These are phyloP conservation scores for Helianthus annuus DNA, from an alignment of 129 eudicot genomes.

Conservation along the genomic window DNA sequence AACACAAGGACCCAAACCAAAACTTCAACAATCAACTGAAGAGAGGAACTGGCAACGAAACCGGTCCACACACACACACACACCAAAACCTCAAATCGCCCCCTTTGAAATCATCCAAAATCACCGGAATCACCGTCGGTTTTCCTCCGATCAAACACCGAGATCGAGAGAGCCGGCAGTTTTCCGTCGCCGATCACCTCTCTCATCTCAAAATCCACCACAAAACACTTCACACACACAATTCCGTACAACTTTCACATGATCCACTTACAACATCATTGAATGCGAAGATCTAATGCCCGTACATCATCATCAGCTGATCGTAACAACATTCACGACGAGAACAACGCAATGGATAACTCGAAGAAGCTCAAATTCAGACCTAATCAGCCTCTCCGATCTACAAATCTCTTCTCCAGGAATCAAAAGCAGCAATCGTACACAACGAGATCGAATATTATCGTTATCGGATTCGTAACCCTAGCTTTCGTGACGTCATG, in stretches of 20 bases:
- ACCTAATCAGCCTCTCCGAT: slow-evolving; percentile 38
- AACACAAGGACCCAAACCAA: too few species aligned
- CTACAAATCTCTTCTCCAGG: slow-evolving; percentile 56
- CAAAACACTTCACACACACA: slow-evolving; percentile 15
- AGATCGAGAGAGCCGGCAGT: slow-evolving; percentile 39
- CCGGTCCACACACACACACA: slow-evolving; percentile 20
- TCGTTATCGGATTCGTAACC: slow-evolving; percentile 32
- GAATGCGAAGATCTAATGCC: slow-evolving; percentile 94
- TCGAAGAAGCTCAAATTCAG: slow-evolving; percentile 54
- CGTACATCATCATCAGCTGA: slow-evolving; percentile 37
- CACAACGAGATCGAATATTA: slow-evolving; percentile 25
- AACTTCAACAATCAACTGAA: too few species aligned
- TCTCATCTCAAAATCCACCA: slow-evolving; percentile 34
- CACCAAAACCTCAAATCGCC: slow-evolving; percentile 16
- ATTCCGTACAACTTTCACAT: slow-evolving; percentile 34
- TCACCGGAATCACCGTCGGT: slow-evolving; percentile 31
- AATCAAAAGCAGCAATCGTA: slow-evolving; percentile 19
- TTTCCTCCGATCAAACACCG: slow-evolving; percentile 32
- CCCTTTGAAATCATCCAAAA: neutral
- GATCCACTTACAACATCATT: slow-evolving; percentile 27
- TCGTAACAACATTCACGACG: slow-evolving; percentile 14
- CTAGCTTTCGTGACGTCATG: slow-evolving; percentile 34
- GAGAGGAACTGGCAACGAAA: slow-evolving; percentile 17
- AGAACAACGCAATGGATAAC: slow-evolving; percentile 43
- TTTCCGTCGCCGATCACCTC: slow-evolving; percentile 35